Conservation (phyloP, 2,329 filamentous ascomycete species). For the Corniculantispora saksenae region DNA sequence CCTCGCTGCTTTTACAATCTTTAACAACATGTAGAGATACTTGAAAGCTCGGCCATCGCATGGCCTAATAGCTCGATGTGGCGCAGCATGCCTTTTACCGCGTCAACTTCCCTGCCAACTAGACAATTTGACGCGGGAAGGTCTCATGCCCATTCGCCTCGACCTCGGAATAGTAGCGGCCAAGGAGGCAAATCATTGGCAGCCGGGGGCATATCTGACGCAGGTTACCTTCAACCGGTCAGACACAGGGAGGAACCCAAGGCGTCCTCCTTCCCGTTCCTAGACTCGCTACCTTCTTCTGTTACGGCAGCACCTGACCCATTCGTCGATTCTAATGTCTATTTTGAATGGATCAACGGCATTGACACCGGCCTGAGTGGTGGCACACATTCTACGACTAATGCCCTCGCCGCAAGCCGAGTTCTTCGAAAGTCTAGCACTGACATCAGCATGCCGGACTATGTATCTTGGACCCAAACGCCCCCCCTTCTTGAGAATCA, state of each 20-base stretch:
- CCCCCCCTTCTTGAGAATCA: constrained; percentile 19
- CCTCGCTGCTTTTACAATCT: neutral
- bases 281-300: neutral
- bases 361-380: constrained; percentile 22
- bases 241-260: neutral
- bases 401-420: neutral
- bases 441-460: constrained; percentile 47
- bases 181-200: neutral
- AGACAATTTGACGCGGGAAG: constrained; percentile 50
- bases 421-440: constrained; percentile 32
- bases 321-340: constrained; percentile 28
- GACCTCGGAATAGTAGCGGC: constrained; percentile 23
- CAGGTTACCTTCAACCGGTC: neutral
- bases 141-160: constrained; percentile 65
- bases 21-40: constrained; percentile 51
- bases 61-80: constrained; percentile 78
- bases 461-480: constrained; percentile 24
- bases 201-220: neutral
- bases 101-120: constrained; percentile 42
- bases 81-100: constrained; percentile 49
- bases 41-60: constrained; percentile 73
- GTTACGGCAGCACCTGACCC: constrained; percentile 20
- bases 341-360: constrained; percentile 31
- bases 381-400: neutral
- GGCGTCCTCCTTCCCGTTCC: neutral